These are phyloP conservation scores for Lycium barbarum DNA, from an alignment of 257 asterid species.

Conservation along the genomic window DNA sequence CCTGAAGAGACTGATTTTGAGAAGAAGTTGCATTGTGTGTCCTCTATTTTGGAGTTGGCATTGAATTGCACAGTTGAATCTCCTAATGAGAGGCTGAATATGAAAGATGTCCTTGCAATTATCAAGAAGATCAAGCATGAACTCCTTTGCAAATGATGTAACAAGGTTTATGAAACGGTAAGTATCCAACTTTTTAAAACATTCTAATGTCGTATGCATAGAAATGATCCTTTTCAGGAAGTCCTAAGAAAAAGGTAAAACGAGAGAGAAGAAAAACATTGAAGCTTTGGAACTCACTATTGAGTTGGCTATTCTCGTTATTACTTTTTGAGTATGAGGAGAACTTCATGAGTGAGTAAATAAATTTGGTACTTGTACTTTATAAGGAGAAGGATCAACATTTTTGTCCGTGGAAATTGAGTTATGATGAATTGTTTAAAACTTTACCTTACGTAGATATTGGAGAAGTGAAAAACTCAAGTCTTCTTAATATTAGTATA, in stretches of 20 bases:
- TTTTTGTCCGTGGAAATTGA: not conserved
- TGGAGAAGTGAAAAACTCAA: too few relatives aligned
- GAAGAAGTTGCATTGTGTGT: not conserved
- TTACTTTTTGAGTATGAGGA: not conserved
- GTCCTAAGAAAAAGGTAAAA: too few relatives aligned
- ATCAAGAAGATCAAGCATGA: not conserved
- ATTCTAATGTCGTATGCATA: not conserved
- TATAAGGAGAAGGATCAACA: not conserved
- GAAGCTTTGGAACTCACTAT: too few relatives aligned
- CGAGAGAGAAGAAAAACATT: too few relatives aligned
- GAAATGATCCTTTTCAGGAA: not conserved
- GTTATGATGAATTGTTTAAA: too few relatives aligned
- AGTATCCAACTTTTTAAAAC: not conserved
- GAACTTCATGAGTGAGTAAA: not conserved
- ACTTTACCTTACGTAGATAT: too few relatives aligned
- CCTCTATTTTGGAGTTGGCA: conserved; percentile 17
- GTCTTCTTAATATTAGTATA: too few relatives aligned
- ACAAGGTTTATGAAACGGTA: not conserved
- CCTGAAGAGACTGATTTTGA: not conserved
- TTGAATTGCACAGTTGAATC: conserved; percentile 13
- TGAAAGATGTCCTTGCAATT: not conserved
- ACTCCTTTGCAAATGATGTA: not conserved
- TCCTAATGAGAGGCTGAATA: not conserved
- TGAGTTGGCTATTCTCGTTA: too few relatives aligned
- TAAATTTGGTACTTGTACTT: not conserved